These are phyloP conservation scores for Yarrowia deformans DNA, from an alignment of 805 yeast genomes.

Conservation along the genomic window DNA sequence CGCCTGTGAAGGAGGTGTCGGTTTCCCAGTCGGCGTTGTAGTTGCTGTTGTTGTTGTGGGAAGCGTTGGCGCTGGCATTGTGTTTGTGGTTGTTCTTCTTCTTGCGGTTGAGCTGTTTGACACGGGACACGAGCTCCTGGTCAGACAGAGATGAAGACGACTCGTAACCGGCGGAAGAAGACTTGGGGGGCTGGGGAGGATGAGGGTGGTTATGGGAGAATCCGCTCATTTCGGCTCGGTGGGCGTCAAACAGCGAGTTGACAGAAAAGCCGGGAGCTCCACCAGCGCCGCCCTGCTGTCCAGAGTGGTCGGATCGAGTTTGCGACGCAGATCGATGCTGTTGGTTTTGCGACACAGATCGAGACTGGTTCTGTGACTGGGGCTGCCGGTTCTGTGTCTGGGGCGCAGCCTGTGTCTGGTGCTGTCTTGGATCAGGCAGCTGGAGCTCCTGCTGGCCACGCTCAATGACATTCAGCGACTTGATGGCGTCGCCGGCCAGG, in stretches of 20 bases:
- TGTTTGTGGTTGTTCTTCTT: constrained; percentile 7
- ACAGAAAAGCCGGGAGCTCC: constrained; percentile 15
- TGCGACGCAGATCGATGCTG: not conserved
- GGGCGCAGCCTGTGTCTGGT: not conserved
- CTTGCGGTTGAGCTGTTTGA: constrained; percentile 34
- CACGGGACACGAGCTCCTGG: constrained; percentile 19
- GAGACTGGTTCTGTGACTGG: not conserved
- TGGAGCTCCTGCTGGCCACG: constrained; percentile 1
- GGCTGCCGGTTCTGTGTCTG: not conserved
- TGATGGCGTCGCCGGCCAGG: constrained; percentile 27
- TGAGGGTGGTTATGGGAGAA: not conserved
- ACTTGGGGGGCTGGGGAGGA: not conserved
- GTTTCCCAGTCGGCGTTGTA: constrained; percentile 32
- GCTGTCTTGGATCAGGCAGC: constrained; percentile 29
- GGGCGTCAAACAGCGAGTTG: constrained; percentile 34
- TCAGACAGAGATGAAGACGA: constrained; percentile 20
- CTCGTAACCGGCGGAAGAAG: constrained; percentile 11
- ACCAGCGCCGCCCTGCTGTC: not conserved
- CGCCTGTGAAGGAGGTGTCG: constrained; percentile 50
- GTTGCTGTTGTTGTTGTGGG: not conserved
- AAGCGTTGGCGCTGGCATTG: not conserved
- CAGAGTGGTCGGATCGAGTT: not conserved
- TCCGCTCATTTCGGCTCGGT: constrained; percentile 23
- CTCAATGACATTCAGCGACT: constrained; percentile 29
- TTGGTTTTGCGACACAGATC: not conserved